These are phyloP conservation scores for Curvularia verruculosa DNA, from an alignment of 2,329 filamentous ascomycete genomes.

Conservation along the genomic window DNA sequence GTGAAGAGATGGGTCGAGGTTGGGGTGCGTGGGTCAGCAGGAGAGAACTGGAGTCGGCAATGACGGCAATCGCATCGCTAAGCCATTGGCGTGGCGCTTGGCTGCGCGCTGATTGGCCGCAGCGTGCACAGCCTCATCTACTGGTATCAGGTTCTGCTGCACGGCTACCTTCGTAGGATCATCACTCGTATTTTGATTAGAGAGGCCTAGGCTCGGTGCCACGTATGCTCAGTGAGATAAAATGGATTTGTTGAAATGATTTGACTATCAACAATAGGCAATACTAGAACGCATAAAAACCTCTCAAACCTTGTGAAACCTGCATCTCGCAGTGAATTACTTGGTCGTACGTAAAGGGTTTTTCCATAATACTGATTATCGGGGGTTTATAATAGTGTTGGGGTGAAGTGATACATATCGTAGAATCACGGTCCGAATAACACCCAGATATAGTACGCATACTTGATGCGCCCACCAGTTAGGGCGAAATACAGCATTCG, in stretches of 20 bases:
- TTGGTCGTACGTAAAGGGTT: too few species aligned
- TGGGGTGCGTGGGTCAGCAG: slow-evolving; percentile 7
- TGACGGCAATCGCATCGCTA: neutral
- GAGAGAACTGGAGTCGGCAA: slow-evolving; percentile 7
- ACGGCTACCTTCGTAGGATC: neutral
- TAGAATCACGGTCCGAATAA: too few species aligned
- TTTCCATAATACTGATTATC: too few species aligned
- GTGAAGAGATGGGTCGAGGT: neutral
- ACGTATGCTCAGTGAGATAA: neutral
- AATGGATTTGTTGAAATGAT: neutral
- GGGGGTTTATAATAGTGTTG: too few species aligned
- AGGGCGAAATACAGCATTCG: neutral
- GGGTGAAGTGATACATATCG: too few species aligned
- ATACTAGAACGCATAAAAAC: neutral
- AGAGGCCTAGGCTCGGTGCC: neutral
- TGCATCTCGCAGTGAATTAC: too few species aligned
- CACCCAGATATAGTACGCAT: too few species aligned
- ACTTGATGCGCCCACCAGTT: too few species aligned
- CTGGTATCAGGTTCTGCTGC: neutral
- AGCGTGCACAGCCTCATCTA: neutral
- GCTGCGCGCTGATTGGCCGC: neutral
- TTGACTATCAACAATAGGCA: neutral
- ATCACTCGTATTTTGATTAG: too few species aligned
- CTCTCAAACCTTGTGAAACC: too few species aligned
- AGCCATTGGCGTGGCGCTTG: neutral